A percentile compares a stretch with the other conserved stretches of the same genome.
Evolutionary conservation across 345 rosid species (phyloP).

Genomic region (Citrus glauca): DNA sequence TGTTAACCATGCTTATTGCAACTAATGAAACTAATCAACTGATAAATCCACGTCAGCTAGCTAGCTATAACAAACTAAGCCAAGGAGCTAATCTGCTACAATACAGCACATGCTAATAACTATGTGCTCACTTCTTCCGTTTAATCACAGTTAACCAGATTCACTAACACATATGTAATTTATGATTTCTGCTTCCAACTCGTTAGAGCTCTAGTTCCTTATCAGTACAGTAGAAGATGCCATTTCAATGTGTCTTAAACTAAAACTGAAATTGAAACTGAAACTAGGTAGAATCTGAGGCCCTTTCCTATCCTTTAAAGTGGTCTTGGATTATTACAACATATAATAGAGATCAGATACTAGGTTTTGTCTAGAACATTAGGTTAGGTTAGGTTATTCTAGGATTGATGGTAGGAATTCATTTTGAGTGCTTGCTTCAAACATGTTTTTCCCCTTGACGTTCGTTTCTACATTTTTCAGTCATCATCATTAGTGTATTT

Average conservation of each 20-base stretch:
- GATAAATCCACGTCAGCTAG: too few species aligned
- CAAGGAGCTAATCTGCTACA: too few species aligned
- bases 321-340: background rate
- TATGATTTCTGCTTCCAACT: background rate
- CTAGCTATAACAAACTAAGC: too few species aligned
- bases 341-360: too few species aligned
- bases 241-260: background rate
- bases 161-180: background rate
- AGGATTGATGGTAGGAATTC: background rate
- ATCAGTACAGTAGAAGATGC: background rate
- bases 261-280: background rate
- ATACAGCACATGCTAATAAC: too few species aligned
- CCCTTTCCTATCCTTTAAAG: background rate
- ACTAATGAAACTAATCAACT: too few species aligned
- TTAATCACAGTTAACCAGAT: too few species aligned
- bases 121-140: too few species aligned
- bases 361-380: background rate
- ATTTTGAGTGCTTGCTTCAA: background rate
- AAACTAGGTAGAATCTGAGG: background rate
- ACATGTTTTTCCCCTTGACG: too few species aligned
- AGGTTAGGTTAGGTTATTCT: background rate
- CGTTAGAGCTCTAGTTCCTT: background rate
- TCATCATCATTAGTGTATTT: too few species aligned
- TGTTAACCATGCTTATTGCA: rapidly evolving
- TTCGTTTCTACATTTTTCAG: too few species aligned